A percentile compares a stretch with the other conserved stretches of the same genome.
Evolutionary conservation across 73 alveolate genomes (phyloP).

Genomic region (Durusdinium trenchii): DNA sequence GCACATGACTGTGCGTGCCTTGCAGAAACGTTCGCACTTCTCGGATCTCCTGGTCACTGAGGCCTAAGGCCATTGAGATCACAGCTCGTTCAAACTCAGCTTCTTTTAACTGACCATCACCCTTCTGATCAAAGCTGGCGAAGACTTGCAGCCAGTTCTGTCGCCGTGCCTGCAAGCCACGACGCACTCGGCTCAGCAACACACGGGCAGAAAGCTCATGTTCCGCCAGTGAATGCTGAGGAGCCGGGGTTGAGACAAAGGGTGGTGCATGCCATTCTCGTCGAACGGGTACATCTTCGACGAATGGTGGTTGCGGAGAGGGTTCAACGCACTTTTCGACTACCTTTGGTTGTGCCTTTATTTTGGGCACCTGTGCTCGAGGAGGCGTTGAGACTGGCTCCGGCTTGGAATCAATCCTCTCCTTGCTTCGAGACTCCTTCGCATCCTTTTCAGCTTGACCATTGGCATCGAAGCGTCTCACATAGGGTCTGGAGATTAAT

Average conservation of each 20-base stretch:
- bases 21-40: slow-evolving; percentile 72
- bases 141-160: slow-evolving; percentile 91
- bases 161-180: slow-evolving; percentile 84
- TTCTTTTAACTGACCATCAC: slow-evolving; percentile 92
- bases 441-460: slow-evolving; percentile 90
- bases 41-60: slow-evolving; percentile 84
- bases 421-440: slow-evolving; percentile 12
- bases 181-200: slow-evolving; percentile 88
- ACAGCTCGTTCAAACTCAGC: slow-evolving; percentile 93
- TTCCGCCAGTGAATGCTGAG: slow-evolving; percentile 80
- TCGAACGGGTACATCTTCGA: slow-evolving; percentile 49
- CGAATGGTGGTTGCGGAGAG: slow-evolving; percentile 20
- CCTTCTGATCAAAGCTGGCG: slow-evolving; percentile 82
- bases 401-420: not conserved
- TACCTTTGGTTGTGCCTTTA: not conserved
- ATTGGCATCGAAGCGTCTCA: slow-evolving; percentile 53
- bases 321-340: slow-evolving; percentile 42
- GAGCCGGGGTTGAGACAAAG: slow-evolving; percentile 68
- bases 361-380: slow-evolving; percentile 57
- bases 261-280: slow-evolving; percentile 94
- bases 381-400: slow-evolving; percentile 44
- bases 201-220: slow-evolving; percentile 82
- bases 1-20: slow-evolving; percentile 70
- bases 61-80: slow-evolving; percentile 92
- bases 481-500: slow-evolving; percentile 65